phyloP scores from a whole-genome alignment of 306 rosid genomes.

The Vigna trinervia region DNA sequence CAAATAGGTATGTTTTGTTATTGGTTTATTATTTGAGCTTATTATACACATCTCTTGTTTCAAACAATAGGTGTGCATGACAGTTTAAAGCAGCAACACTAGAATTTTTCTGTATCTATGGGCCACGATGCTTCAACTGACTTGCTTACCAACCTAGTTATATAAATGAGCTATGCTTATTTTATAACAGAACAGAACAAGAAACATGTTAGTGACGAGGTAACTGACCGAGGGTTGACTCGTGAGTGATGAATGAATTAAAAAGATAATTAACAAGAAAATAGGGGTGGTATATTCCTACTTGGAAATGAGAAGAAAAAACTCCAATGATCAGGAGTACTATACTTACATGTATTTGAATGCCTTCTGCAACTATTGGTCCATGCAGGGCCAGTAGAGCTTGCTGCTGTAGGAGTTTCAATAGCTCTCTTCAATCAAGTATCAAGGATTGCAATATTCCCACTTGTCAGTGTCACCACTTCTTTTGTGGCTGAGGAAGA shows the following conservation, averaged over 20 bases:
- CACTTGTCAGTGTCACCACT: constrained; percentile 92
- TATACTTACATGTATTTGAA: not conserved
- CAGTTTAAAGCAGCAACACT: constrained; percentile 3
- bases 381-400: constrained; percentile 82
- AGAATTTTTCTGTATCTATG: not conserved
- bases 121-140: constrained; percentile 15
- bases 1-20: constrained; percentile 66
- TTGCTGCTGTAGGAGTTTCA: constrained; percentile 98
- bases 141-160: constrained; percentile 10
- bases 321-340: not conserved
- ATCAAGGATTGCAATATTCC: constrained; percentile 88
- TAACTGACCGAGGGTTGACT: not conserved
- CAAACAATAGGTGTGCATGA: not conserved
- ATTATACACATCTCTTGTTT: constrained; percentile 7
- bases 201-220: not conserved
- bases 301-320: constrained; percentile 4
- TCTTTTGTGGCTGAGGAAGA: constrained; percentile 99
- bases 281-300: not conserved
- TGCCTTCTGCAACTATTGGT: constrained; percentile 31
- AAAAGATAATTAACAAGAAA: not conserved
- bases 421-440: constrained; percentile 95
- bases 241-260: constrained; percentile 2
- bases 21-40: constrained; percentile 14
- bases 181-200: not conserved
- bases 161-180: not conserved